Base-by-base conservation (phyloP, 2,329 filamentous ascomycete species). In the Botryotinia convoluta region DNA sequence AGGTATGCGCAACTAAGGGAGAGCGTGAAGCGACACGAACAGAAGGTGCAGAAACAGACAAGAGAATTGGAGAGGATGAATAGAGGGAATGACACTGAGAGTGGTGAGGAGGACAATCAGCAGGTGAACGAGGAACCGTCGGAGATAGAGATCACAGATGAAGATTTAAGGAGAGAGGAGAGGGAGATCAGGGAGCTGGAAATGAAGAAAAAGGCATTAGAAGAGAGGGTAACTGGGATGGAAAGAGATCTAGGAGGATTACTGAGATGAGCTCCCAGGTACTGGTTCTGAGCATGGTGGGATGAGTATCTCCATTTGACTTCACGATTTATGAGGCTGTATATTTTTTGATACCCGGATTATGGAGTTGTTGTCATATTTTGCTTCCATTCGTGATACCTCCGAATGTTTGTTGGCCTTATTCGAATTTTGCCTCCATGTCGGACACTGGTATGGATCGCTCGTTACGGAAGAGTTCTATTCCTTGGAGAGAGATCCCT, bases 11-110 rank as follows among this genome's bases (percentile, higher is more conserved):
- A 93, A 78, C 87, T 96, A 74, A 86, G 86, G 45, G 89, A 89
- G 65, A 97, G 94, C 35, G 86, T 96, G 79, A 88, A 88, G 18
- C 92, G 93, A 78, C 94, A 97, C 79, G 95, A 98, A 83, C 86
- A 87, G 20, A 90, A 91, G 72, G 93, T 98, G 2, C 88, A 90
- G 12, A 90, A 92, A 79, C 95, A 97, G 83, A 87, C 89, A 18
- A 87, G 89, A 74, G 89, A 94, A 78, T 81, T 98, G 75, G 90
- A 91, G 73, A 87, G 87, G 73, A 90, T 95, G 86, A 94, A 94
- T 77, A 86, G 88, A 74, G 88, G 90, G 44, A 86, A 86, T 77
- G 86, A 86, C 79, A 86, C 85, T 62, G 85, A 85, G 26, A 86
- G 89, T 57, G 86, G 87, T 2, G 86, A 87, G 1, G 86, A 88